These are phyloP conservation scores for Coprinellus aureogranulatus DNA, from an alignment of 768 basidiomycete species.

Conservation along the genomic window DNA sequence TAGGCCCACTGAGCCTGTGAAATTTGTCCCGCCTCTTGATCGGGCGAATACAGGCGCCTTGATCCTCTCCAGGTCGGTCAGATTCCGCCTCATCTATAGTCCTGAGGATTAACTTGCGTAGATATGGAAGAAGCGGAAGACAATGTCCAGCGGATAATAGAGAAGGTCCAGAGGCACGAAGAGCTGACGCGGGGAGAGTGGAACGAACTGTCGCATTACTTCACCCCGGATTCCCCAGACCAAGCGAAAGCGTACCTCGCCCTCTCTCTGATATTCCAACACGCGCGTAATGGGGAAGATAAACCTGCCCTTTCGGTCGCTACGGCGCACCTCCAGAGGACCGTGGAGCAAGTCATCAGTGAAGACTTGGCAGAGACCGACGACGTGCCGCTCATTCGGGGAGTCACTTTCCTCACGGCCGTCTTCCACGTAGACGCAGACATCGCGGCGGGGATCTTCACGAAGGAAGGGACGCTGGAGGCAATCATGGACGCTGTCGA, in stretches of 20 bases:
- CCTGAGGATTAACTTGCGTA: neutral
- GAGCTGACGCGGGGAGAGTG: conserved; percentile 37
- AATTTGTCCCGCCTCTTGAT: conserved; percentile 7
- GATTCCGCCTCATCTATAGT: neutral
- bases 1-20: conserved; percentile 2
- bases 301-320: conserved; percentile 31
- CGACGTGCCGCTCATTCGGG: conserved; percentile 50
- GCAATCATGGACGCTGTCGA: conserved; percentile 71
- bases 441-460: conserved; percentile 63
- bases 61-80: neutral
- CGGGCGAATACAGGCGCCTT: neutral
- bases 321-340: conserved; percentile 46
- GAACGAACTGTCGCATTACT: neutral
- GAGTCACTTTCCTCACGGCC: conserved; percentile 68
- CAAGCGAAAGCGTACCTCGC: conserved; percentile 72
- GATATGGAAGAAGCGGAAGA: neutral
- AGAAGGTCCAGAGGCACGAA: neutral
- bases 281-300: conserved; percentile 43
- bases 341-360: conserved; percentile 51
- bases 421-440: conserved; percentile 81
- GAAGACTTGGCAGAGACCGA: conserved; percentile 54
- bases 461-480: conserved; percentile 60
- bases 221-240: conserved; percentile 15
- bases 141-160: neutral
- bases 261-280: conserved; percentile 68